A percentile compares a stretch with the other conserved stretches of the same genome.
These are phyloP conservation scores for Pestalotiopsis sp. DNA, from an alignment of 2,329 filamentous ascomycete genomes.

Conservation along the genomic window DNA sequence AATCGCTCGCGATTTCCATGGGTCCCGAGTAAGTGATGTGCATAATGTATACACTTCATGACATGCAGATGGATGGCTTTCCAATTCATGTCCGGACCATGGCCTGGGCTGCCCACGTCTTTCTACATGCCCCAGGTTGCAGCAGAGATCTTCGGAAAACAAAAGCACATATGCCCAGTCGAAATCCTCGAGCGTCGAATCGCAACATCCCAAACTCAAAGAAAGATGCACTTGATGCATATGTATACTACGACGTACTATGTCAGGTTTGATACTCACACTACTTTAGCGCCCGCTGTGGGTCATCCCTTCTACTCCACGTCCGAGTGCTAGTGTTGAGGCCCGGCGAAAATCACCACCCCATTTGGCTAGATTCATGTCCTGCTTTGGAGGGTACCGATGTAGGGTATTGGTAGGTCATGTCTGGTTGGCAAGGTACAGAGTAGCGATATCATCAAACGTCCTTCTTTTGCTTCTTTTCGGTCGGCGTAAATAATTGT, in stretches of 20 bases:
- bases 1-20: no score
- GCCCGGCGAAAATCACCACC: not conserved
- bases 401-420: not conserved
- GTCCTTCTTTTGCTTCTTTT: not conserved
- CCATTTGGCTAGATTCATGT: not conserved
- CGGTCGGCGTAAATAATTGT: not conserved
- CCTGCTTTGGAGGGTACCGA: not conserved
- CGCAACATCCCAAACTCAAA: not conserved
- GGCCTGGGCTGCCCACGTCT: no score
- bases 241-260: not conserved
- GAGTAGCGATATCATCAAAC: not conserved
- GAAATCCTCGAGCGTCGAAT: no score
- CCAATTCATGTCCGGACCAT: no score
- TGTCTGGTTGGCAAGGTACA: not conserved
- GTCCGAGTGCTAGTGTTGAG: not conserved
- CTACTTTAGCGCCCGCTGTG: slow-evolving; percentile 8
- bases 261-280: not conserved
- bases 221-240: not conserved
- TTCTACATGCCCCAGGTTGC: no score
- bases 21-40: no score
- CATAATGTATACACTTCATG: no score
- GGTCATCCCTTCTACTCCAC: not conserved
- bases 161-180: no score
- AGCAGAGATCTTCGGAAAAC: no score
- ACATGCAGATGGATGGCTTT: no score